Evolutionary conservation across 805 yeast genomes (phyloP), one percentile per base, ranked within the genome.

Genomic region (Hermanozyma aechmeae): DNA sequence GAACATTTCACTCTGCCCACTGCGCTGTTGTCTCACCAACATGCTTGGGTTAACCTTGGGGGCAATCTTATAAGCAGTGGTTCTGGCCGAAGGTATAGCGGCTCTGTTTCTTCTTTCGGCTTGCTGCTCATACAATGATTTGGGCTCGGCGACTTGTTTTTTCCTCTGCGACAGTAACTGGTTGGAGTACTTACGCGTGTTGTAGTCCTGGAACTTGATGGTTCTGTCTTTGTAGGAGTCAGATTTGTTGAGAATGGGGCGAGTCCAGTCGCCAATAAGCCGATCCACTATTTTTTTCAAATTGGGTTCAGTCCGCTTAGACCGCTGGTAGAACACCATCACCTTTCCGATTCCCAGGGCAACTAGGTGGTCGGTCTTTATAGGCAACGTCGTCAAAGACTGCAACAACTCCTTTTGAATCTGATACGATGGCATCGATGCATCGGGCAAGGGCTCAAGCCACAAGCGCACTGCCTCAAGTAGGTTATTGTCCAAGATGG

Each of bases 361-460:
- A 41, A 94, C 77, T 35, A 92, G 63, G 59, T 92, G 98, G 48
- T 85, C 92, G 3, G 97, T 89, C 60, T 89, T 89, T 50, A 92
- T 86, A 14, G 97, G 98, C 35, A 92, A 66, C 31, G 76, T 70
- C 18, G 71, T 67, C 33, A 92, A 60, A 21, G 94, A 80, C 13
- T 65, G 62, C 42, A 92, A 82, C 43, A 92, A 59, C 32, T 81
- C 87, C 53, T 80, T 84, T 54, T 92, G 98, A 40, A 92, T 89
- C 53, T 86, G 95, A 59, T 81, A 92, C 1, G 95, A 87, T n/a
- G 99, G 99, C 58, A 92, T 68, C 8, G 96, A 84, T 26, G 93
- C 95, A 65, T 93, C 97, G 3, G 98, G 98, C 45, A 92, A 68
- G 17, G 99, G 99, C 56, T 92, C 99, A 33, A 92, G 67, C 99